These are phyloP conservation scores for Penicillium vulpinum DNA, from an alignment of 2,329 filamentous ascomycete species.

Conservation along the genomic window DNA sequence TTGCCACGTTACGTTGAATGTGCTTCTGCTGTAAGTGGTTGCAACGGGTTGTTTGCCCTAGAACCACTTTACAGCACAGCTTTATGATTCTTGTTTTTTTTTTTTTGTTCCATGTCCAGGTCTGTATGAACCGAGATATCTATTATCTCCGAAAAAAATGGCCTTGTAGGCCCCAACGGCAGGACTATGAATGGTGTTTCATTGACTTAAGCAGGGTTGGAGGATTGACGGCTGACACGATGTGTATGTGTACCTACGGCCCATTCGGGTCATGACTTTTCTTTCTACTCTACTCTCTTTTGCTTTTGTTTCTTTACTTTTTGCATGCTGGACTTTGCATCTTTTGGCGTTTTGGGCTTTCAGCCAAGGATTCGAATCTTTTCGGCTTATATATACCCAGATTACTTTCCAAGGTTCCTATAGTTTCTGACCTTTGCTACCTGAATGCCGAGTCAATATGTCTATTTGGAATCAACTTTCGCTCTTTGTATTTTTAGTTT, in stretches of 20 bases:
- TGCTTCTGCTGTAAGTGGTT: not conserved
- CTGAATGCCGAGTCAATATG: not conserved
- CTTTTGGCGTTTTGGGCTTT: slow-evolving; percentile 8
- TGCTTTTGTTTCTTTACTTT: not conserved
- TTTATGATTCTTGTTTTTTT: not conserved
- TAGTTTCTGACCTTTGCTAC: not conserved
- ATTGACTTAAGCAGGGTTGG: not conserved
- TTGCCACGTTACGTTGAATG: not conserved
- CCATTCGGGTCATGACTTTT: not conserved
- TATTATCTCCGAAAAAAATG: not conserved
- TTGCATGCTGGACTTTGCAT: slow-evolving; percentile 12
- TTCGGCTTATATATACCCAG: slow-evolving; percentile 12
- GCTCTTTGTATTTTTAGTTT: not conserved
- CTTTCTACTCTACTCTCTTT: not conserved
- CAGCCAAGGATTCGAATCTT: not conserved
- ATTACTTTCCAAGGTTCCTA: not conserved
- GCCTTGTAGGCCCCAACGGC: not conserved
- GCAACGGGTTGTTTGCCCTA: not conserved
- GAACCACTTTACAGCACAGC: not conserved
- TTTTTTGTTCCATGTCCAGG: not conserved
- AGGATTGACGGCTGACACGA: slow-evolving; percentile 3
- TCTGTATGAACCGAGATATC: not conserved
- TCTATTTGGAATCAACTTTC: not conserved
- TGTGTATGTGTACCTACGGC: slow-evolving; percentile 1
- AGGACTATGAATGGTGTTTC: not conserved